Percentiles rank a stretch among this genome's conserved stretches.
Conservation (phyloP, 345 rosid species). For the Rubroshorea leprosula region DNA sequence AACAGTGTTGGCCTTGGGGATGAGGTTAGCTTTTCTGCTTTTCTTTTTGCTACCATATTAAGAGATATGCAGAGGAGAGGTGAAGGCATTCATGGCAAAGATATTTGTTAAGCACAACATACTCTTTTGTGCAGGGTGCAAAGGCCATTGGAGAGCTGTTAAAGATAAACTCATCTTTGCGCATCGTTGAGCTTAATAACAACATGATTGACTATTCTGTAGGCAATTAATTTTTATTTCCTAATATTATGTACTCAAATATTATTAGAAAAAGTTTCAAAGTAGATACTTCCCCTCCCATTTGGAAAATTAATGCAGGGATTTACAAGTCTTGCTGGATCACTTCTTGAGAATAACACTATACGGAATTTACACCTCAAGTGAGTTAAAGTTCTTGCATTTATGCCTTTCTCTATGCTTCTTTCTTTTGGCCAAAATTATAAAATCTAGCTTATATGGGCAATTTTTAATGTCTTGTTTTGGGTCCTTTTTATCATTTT, state of each 20-base stretch:
- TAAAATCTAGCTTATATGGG: neutral
- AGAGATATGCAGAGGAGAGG: neutral
- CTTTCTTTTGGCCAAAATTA: neutral
- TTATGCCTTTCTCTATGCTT: neutral
- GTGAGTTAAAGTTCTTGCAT: constrained; percentile 40
- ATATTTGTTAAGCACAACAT: constrained; percentile 12
- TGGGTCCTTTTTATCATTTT: no score
- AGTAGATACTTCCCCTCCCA: constrained; percentile 23
- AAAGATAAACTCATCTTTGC: constrained; percentile 73
- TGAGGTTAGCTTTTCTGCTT: constrained; percentile 56
- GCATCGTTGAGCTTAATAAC: constrained; percentile 82
- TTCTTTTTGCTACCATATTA: neutral
- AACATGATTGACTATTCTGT: constrained; percentile 98
- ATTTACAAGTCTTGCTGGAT: constrained; percentile 90
- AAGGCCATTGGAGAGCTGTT: constrained; percentile 81
- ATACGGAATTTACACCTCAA: constrained; percentile 70
- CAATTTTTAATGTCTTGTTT: neutral
- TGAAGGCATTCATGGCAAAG: constrained; percentile 10
- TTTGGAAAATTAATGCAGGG: constrained; percentile 63
- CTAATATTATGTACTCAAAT: constrained; percentile 10
- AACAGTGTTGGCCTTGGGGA: constrained; percentile 81
- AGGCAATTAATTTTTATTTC: constrained; percentile 32
- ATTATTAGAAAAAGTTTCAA: constrained; percentile 14
- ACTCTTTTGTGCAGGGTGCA: constrained; percentile 66
- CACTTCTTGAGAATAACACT: constrained; percentile 61